A percentile compares a stretch with the other conserved stretches of the same genome.
These are phyloP conservation scores for Capsicum rhomboideum DNA, from an alignment of 257 asterid species.

Conservation along the genomic window DNA sequence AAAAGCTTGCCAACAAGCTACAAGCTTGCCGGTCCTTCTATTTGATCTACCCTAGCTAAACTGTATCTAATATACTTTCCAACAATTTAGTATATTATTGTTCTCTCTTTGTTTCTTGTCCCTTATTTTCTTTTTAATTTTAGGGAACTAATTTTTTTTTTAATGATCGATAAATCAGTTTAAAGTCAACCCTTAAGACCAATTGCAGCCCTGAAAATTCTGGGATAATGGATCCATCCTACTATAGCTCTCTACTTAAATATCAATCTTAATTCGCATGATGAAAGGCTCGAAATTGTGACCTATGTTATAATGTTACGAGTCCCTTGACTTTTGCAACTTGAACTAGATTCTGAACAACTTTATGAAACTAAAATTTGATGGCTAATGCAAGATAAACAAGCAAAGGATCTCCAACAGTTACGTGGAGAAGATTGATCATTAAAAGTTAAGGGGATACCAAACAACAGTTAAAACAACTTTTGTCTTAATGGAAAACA, in stretches of 20 bases:
- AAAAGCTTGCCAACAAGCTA: not conserved
- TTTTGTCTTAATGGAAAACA: not conserved
- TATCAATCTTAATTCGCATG: not conserved
- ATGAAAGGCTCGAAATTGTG: not conserved
- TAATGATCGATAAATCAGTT: too few relatives aligned
- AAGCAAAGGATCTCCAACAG: constrained; percentile 11
- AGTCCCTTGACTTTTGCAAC: not conserved
- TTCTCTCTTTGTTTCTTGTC: too few relatives aligned
- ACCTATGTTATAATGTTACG: not conserved
- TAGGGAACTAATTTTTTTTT: too few relatives aligned
- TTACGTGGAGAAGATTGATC: constrained; percentile 25
- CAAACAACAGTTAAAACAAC: constrained; percentile 3
- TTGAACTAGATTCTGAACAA: not conserved
- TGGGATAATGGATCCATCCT: too few relatives aligned
- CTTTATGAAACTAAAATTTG: not conserved
- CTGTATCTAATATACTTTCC: too few relatives aligned
- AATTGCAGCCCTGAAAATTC: too few relatives aligned
- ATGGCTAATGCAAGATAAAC: not conserved
- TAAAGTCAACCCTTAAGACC: too few relatives aligned
- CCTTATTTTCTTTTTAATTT: too few relatives aligned
- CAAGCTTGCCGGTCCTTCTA: not conserved
- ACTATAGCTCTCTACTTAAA: not conserved
- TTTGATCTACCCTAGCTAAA: not conserved
- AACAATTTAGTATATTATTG: too few relatives aligned
- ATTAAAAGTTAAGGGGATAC: not conserved